Conservation (phyloP, 2,329 filamentous ascomycete genomes). For the Penicillium sp. region DNA sequence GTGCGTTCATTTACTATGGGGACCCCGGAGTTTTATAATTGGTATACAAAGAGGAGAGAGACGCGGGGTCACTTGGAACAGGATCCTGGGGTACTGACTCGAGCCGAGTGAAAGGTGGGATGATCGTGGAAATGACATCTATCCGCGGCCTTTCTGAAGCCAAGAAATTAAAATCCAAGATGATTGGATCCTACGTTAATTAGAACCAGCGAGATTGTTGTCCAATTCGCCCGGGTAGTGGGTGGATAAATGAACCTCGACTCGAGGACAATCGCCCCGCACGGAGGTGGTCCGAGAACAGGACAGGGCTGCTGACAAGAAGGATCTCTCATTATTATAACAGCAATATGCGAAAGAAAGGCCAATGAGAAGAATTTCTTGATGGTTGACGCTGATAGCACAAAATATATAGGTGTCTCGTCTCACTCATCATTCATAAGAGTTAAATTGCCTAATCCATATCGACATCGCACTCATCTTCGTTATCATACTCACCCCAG, state of each 20-base stretch:
- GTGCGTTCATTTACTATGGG: not conserved
- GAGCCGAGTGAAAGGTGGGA: constrained; percentile 4
- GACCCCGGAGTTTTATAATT: not conserved
- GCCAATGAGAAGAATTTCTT: no score
- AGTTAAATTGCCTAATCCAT: constrained; percentile 12
- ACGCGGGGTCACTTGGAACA: constrained; percentile 3
- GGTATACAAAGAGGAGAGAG: not conserved
- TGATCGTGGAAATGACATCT: not conserved
- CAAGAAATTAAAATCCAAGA: not conserved
- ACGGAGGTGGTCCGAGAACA: constrained; percentile 2
- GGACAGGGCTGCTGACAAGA: no score
- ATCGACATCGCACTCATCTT: constrained; percentile 19
- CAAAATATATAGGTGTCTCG: no score
- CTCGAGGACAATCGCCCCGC: constrained; percentile 12
- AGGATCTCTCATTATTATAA: not conserved
- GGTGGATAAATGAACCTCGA: constrained; percentile 6
- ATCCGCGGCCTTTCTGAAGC: not conserved
- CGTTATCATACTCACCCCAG: constrained; percentile 52
- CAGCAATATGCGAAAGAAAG: no score
- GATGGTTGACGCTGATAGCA: no score
- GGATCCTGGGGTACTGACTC: constrained; percentile 1
- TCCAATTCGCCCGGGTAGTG: not conserved
- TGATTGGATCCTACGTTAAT: not conserved
- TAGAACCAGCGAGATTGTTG: not conserved
- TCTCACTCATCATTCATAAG: not conserved